Evolutionary conservation across 2,329 filamentous ascomycete genomes (phyloP).

Genomic region (Aspergillus nomiae): DNA sequence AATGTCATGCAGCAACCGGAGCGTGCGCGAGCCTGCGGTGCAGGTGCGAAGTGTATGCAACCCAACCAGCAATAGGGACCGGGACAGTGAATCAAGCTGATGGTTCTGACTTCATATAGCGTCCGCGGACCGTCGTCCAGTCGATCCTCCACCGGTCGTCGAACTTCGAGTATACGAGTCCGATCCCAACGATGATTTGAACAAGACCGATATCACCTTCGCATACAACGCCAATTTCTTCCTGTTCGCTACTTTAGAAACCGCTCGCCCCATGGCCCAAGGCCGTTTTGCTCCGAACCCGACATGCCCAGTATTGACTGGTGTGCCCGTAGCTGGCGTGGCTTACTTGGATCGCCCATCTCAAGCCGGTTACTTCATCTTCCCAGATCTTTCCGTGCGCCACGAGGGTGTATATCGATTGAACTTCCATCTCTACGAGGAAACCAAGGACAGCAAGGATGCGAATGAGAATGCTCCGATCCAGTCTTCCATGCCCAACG

Average conservation of each 20-base stretch:
- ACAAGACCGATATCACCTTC: conserved; percentile 75
- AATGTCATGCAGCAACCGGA: conserved; percentile 92
- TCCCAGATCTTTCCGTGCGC: conserved; percentile 91
- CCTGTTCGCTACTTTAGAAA: conserved; percentile 87
- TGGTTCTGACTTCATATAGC: conserved; percentile 50
- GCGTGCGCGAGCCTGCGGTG: conserved; percentile 90
- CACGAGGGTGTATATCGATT: conserved; percentile 94
- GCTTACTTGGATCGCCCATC: conserved; percentile 87
- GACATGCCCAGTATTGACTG: conserved; percentile 80
- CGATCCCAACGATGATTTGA: conserved; percentile 55
- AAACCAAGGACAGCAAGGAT: conserved; percentile 83
- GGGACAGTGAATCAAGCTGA: conserved; percentile 9
- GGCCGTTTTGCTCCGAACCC: conserved; percentile 72
- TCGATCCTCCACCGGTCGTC: conserved; percentile 93
- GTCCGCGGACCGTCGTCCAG: conserved; percentile 84
- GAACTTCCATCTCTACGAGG: conserved; percentile 90
- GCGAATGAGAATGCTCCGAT: conserved; percentile 61
- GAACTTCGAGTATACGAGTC: conserved; percentile 83
- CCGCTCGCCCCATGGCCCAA: conserved; percentile 79
- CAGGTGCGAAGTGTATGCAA: conserved; percentile 84
- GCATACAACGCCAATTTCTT: conserved; percentile 97
- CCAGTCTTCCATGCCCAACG: conserved; percentile 31
- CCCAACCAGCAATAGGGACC: conserved; percentile 6
- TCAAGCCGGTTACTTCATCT: conserved; percentile 89
- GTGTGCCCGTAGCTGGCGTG: conserved; percentile 92